Evolutionary conservation across 2,329 filamentous ascomycete species (phyloP), one percentile per base, ranked within the genome.

Genomic region (Trichoderma lentiforme): DNA sequence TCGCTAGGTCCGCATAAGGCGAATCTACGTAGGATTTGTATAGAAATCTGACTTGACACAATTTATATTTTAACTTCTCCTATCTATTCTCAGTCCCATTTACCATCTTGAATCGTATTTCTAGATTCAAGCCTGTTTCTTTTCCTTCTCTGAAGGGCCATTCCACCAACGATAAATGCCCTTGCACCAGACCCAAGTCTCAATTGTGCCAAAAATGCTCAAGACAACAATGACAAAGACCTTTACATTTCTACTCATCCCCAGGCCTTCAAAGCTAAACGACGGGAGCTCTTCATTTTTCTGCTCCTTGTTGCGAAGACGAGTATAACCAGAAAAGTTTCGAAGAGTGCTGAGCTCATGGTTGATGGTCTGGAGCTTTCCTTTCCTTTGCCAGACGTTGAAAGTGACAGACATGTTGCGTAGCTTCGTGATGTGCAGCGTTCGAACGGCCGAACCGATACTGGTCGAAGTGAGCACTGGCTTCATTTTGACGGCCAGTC

Each of bases 181-280:
- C 66, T 80, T 76, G 53, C 77, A 78, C 71, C 76, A 81, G 32
- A 80, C 73, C 77, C 78, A 81, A 0, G 79, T 78, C 68, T 81
- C 79, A 6, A 80, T 76, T 1, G 78, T 80, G 26, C 78, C 80
- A 28, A 80, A 76, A 14, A 81, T 75, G 63, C 76, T 73, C 7
- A 81, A 51, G 2, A 80, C 62, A 1, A 73, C 72, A 9, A 80
- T 65, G 6, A 80, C 43, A 11, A 74, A 57, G 2, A 79, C 34
- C 21, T 71, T 80, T 73, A 77, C 77, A 21, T 76, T 77, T 30
- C 73, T 79, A 72, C 78, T 76, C 6, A 80, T 64, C 4, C 80
- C 79, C 0, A 81, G 58, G 5, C 74, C 75, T 3, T 78, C 64
- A 6, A 81, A 70, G 66, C 71, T 72, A 28, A 72, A 72, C 1